A percentile compares a stretch with the other conserved stretches of the same genome.
These are phyloP conservation scores for Bocquillonia castaneifolia DNA, from an alignment of 441 rosid species.

Conservation along the genomic window DNA sequence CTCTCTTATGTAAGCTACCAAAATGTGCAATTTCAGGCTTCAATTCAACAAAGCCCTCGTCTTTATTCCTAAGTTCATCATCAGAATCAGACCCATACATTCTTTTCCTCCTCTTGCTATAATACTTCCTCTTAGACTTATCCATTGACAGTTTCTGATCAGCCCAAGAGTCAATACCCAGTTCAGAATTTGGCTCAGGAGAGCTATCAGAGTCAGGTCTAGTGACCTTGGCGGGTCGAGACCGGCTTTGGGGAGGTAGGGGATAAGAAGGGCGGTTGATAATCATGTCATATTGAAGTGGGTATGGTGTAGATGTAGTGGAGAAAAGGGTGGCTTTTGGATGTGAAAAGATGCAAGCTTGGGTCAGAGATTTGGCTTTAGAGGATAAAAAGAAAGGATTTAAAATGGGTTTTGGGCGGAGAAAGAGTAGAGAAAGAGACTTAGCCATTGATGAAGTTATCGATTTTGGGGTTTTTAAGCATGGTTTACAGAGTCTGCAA, in stretches of 20 bases:
- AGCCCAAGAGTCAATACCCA: slow-evolving; percentile 71
- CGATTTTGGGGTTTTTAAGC: slow-evolving; percentile 3
- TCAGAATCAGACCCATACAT: slow-evolving; percentile 92
- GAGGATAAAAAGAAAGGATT: slow-evolving; percentile 13
- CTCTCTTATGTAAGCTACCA: slow-evolving; percentile 75
- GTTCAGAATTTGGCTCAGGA: slow-evolving; percentile 36
- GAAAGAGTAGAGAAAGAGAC: slow-evolving; percentile 28
- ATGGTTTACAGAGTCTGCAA: not conserved
- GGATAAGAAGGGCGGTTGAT: slow-evolving; percentile 60
- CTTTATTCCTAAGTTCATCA: slow-evolving; percentile 49
- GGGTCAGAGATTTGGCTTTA: slow-evolving; percentile 22
- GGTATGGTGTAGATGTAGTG: slow-evolving; percentile 63
- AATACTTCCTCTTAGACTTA: slow-evolving; percentile 82
- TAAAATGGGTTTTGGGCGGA: slow-evolving; percentile 29
- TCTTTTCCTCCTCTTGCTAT: slow-evolving; percentile 70
- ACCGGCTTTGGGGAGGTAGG: slow-evolving; percentile 37
- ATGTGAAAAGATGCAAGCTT: slow-evolving; percentile 22
- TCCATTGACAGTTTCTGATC: slow-evolving; percentile 65
- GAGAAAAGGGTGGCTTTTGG: slow-evolving; percentile 31
- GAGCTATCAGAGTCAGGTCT: slow-evolving; percentile 24
- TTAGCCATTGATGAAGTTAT: slow-evolving; percentile 30
- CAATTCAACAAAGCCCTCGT: slow-evolving; percentile 78
- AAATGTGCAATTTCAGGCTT: slow-evolving; percentile 78
- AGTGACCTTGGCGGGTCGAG: slow-evolving; percentile 31
- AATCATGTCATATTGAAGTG: slow-evolving; percentile 81